Evolutionary conservation across 768 basidiomycete genomes (phyloP).

Genomic region (Podaxis mareebaensis): DNA sequence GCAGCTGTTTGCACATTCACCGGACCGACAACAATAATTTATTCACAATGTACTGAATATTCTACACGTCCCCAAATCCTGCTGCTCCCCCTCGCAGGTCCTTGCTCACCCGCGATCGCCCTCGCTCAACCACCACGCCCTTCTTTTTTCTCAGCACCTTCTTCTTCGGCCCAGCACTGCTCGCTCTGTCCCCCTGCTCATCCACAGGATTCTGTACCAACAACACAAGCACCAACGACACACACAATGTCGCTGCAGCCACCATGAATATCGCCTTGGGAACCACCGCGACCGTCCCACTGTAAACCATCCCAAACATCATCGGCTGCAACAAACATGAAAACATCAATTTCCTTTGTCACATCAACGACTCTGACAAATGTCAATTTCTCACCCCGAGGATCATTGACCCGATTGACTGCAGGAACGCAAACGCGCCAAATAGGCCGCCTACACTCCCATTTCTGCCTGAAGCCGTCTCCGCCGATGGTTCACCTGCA

Average conservation of each 20-base stretch:
- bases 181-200: not conserved
- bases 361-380: slow-evolving; percentile 6
- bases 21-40: not conserved
- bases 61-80: slow-evolving; percentile 4
- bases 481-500: slow-evolving; percentile 22
- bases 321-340: slow-evolving; percentile 46
- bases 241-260: slow-evolving; percentile 51
- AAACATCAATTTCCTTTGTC: slow-evolving; percentile 11
- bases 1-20: not conserved
- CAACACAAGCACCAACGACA: slow-evolving; percentile 36
- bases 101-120: slow-evolving; percentile 49
- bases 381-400: slow-evolving; percentile 37
- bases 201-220: slow-evolving; percentile 42
- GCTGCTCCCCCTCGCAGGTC: slow-evolving; percentile 43
- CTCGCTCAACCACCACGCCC: slow-evolving; percentile 37
- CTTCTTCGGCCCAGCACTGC: slow-evolving; percentile 16
- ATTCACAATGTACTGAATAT: not conserved
- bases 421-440: slow-evolving; percentile 70
- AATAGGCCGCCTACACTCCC: slow-evolving; percentile 39
- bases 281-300: slow-evolving; percentile 62
- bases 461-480: slow-evolving; percentile 22
- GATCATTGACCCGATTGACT: slow-evolving; percentile 71
- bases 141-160: slow-evolving; percentile 17
- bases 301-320: slow-evolving; percentile 73
- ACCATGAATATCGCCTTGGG: slow-evolving; percentile 72